These are phyloP conservation scores for Volvox africanus DNA, from an alignment of 139 green algal genomes.

Conservation along the genomic window DNA sequence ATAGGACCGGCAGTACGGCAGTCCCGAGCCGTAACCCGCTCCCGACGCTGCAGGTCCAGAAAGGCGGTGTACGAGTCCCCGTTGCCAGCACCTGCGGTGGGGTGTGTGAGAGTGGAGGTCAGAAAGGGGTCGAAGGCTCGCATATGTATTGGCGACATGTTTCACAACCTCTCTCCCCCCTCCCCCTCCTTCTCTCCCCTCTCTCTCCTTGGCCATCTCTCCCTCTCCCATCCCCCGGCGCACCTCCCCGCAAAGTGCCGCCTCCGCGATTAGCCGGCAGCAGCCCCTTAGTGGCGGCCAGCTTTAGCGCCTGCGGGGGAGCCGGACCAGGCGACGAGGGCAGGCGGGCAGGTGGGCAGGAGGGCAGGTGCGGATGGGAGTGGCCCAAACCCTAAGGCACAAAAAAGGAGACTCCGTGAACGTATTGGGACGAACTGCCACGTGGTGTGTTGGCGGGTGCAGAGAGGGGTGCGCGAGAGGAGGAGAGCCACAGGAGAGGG, in stretches of 20 bases:
- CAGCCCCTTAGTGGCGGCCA: not conserved
- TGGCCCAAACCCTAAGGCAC: too few species aligned
- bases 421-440: too few species aligned
- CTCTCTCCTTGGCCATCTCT: not conserved
- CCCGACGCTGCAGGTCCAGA: not conserved
- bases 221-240: not conserved
- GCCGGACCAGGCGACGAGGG: too few species aligned
- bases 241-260: conserved; percentile 40
- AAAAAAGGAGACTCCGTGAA: too few species aligned
- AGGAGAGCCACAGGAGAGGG: too few species aligned
- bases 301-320: too few species aligned
- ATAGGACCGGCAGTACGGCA: conserved; percentile 52
- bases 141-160: not conserved
- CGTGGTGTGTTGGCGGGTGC: too few species aligned
- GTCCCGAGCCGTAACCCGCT: conserved; percentile 11
- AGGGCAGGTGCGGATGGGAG: too few species aligned
- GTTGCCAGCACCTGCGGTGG: conserved; percentile 32
- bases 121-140: not conserved
- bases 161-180: not conserved
- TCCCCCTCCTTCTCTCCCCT: not conserved
- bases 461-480: too few species aligned
- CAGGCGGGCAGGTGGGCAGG: not conserved
- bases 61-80: conserved; percentile 41
- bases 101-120: not conserved
- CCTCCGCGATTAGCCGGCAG: conserved; percentile 50